Evolutionary conservation across 305 asterid species (phyloP).

Genomic region (Ilex paraguariensis): DNA sequence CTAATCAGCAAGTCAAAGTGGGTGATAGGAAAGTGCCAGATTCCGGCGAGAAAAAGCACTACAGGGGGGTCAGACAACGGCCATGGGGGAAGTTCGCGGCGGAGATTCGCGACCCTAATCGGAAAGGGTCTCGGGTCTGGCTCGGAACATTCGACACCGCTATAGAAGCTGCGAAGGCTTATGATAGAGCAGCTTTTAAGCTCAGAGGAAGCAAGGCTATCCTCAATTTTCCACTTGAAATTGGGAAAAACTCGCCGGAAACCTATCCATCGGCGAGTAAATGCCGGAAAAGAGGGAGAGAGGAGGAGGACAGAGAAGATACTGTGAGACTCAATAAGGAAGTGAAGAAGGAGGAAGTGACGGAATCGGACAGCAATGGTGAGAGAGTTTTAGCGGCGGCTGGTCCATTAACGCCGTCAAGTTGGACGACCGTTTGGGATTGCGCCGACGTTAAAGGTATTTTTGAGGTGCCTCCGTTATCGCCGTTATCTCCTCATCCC

Average conservation of each 20-base stretch:
- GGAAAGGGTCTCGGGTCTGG: constrained; percentile 3
- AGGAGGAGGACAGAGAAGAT: too few relatives aligned
- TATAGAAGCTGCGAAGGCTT: background rate
- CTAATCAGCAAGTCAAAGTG: too few relatives aligned
- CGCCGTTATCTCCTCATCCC: constrained; percentile 1
- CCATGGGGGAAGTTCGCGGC: constrained; percentile 3
- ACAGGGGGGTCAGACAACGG: constrained; percentile 1
- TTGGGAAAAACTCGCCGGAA: background rate
- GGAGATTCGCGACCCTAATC: background rate
- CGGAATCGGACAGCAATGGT: background rate
- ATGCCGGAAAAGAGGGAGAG: background rate
- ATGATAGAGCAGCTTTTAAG: constrained; percentile 1
- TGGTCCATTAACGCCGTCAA: background rate
- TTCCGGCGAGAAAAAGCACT: background rate
- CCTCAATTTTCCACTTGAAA: background rate
- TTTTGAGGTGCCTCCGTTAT: constrained; percentile 5
- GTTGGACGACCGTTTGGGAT: background rate
- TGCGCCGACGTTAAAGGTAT: background rate
- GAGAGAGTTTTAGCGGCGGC: background rate
- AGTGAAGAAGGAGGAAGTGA: background rate
- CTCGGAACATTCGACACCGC: constrained; percentile 4
- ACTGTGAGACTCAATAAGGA: background rate
- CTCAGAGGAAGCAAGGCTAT: constrained; percentile 1
- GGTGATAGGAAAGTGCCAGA: background rate
- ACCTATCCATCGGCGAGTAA: background rate